These are phyloP conservation scores for Planoprotostelium fungivorum DNA, from an alignment of 78 protist species.

Conservation along the genomic window DNA sequence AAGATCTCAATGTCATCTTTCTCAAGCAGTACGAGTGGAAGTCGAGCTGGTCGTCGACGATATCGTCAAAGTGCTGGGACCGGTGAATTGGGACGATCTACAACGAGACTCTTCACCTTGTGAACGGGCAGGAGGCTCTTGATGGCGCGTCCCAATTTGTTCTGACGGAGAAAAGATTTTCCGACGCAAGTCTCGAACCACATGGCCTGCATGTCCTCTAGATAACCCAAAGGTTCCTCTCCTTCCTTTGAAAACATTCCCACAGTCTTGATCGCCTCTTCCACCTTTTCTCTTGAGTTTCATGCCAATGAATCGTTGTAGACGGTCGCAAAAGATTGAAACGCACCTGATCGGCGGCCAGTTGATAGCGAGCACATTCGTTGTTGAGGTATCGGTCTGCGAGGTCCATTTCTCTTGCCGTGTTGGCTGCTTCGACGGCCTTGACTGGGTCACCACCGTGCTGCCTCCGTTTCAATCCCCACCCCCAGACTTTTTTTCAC, in stretches of 20 bases:
- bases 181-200: conserved; percentile 76
- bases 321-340: too few relatives aligned
- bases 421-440: conserved; percentile 64
- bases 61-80: conserved; percentile 68
- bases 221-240: conserved; percentile 5
- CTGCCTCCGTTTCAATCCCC: conserved; percentile 11
- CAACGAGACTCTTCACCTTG: conserved; percentile 12
- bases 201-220: conserved; percentile 78
- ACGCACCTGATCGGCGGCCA: conserved; percentile 57
- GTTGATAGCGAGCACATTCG: conserved; percentile 51
- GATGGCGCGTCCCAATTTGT: conserved; percentile 58
- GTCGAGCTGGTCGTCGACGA: conserved; percentile 92
- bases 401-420: conserved; percentile 81
- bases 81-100: not conserved
- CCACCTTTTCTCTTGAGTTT: too few relatives aligned
- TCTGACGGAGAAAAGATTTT: conserved; percentile 21
- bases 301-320: too few relatives aligned
- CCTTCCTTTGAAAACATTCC: conserved; percentile 52
- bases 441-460: conserved; percentile 64
- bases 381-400: conserved; percentile 91
- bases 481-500: not conserved
- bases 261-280: conserved; percentile 51
- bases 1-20: conserved; percentile 86
- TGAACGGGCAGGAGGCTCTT: conserved; percentile 64
- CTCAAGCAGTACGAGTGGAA: conserved; percentile 89